phyloP scores from a whole-genome alignment of 768 basidiomycete species.

The Glaciozyma martinii region DNA sequence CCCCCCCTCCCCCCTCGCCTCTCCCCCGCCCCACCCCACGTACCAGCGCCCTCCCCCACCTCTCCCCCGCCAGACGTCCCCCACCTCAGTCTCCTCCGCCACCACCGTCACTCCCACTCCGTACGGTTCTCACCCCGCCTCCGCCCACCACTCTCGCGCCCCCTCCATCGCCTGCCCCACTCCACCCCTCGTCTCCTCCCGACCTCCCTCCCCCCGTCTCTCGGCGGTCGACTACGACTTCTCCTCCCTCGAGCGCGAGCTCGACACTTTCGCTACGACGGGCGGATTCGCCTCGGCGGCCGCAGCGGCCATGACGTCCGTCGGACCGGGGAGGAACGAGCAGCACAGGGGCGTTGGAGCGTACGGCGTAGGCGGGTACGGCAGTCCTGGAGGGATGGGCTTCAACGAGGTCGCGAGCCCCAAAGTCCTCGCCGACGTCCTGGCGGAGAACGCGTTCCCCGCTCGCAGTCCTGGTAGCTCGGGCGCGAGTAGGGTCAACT shows the following conservation, averaged over 20 bases:
- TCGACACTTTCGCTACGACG: conserved; percentile 24
- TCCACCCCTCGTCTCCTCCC: background rate
- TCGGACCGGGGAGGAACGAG: conserved; percentile 9
- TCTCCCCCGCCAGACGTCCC: background rate
- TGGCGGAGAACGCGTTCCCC: conserved; percentile 15
- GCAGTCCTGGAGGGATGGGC: background rate
- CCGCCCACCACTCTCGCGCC: background rate
- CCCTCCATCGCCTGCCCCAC: conserved; percentile 1
- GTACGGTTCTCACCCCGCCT: background rate
- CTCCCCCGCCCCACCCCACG: too few relatives aligned
- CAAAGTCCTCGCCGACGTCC: conserved; percentile 18
- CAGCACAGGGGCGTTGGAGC: conserved; percentile 14
- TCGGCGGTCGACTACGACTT: conserved; percentile 25
- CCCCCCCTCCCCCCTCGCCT: too few relatives aligned
- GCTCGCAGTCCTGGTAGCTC: background rate
- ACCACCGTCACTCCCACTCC: background rate
- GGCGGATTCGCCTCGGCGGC: conserved; percentile 29
- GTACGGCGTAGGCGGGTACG: conserved; percentile 15
- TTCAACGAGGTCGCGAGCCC: conserved; percentile 14
- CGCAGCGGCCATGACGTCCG: conserved; percentile 26
- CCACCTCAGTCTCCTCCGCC: background rate
- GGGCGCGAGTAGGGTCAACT: too few relatives aligned
- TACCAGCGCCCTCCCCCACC: background rate
- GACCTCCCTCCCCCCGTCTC: background rate
- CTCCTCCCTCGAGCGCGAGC: conserved; percentile 29